A percentile compares a stretch with the other conserved stretches of the same genome.
phyloP scores from a whole-genome alignment of 2,329 filamentous ascomycete species.

The Botrytis fabae region DNA sequence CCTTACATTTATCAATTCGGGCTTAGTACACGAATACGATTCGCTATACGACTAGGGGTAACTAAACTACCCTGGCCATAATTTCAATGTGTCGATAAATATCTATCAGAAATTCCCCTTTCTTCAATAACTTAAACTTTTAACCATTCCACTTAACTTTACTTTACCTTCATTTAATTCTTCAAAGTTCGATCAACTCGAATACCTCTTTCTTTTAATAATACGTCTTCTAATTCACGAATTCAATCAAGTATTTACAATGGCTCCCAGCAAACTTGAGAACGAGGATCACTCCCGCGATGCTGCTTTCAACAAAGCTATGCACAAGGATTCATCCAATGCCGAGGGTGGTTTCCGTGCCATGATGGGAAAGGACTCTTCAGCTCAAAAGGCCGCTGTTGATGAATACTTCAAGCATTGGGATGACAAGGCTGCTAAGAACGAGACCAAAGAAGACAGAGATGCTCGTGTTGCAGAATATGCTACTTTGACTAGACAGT shows the following conservation, averaged over 20 bases:
- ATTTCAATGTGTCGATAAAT: conserved; percentile 17
- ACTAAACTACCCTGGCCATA: conserved; percentile 12
- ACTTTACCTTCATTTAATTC: conserved; percentile 15
- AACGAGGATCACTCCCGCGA: conserved; percentile 79
- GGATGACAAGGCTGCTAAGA: conserved; percentile 77
- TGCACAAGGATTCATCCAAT: conserved; percentile 71
- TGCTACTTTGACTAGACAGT: conserved; percentile 90
- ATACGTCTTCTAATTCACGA: conserved; percentile 17
- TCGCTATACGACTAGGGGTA: conserved; percentile 5
- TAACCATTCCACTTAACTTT: background rate
- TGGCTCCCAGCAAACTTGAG: conserved; percentile 24
- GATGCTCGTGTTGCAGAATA: conserved; percentile 67
- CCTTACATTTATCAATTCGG: background rate
- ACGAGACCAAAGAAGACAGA: conserved; percentile 80
- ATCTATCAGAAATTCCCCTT: conserved; percentile 23
- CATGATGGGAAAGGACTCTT: conserved; percentile 79
- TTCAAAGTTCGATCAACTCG: conserved; percentile 26
- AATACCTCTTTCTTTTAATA: conserved; percentile 14
- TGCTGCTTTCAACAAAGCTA: conserved; percentile 84
- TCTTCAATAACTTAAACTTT: background rate
- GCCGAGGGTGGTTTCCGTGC: conserved; percentile 72
- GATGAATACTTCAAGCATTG: conserved; percentile 97
- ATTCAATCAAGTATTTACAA: conserved; percentile 19
- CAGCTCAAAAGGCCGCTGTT: conserved; percentile 75
- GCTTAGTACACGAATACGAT: conserved; percentile 22